Evolutionary conservation across 1,284 basidiomycete species (phyloP).

Genomic region (Fomitiporia mediterranea): DNA sequence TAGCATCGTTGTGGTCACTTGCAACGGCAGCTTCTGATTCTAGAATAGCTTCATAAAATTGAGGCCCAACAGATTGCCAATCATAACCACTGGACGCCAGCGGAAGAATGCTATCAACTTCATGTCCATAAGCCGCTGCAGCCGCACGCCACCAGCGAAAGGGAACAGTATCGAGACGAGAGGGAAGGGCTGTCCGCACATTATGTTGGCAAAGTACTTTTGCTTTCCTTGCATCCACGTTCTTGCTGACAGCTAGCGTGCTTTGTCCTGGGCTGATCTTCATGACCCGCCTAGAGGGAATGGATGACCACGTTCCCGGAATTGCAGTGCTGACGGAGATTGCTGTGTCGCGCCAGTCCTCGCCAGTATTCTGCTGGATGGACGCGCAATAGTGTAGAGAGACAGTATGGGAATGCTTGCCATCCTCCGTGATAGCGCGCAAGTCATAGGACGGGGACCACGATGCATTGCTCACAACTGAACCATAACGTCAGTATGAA

Average conservation of each 20-base stretch:
- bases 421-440: constrained; percentile 42
- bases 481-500: background rate
- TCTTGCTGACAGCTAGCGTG: too few species aligned
- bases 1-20: constrained; percentile 23
- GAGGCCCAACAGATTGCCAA: background rate
- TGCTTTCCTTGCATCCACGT: too few species aligned
- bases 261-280: constrained; percentile 19
- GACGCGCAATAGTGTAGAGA: constrained; percentile 51
- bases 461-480: constrained; percentile 45
- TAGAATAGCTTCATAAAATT: too few species aligned
- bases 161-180: too few species aligned
- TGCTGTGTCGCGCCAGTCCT: constrained; percentile 49
- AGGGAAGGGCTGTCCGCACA: too few species aligned
- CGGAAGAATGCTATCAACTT: too few species aligned
- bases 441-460: constrained; percentile 57
- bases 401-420: constrained; percentile 39
- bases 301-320: constrained; percentile 19
- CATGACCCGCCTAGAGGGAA: constrained; percentile 23
- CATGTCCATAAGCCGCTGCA: too few species aligned
- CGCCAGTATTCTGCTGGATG: constrained; percentile 51
- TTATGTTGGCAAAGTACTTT: too few species aligned
- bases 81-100: background rate
- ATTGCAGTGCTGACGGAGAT: constrained; percentile 50
- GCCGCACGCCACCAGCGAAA: too few species aligned
- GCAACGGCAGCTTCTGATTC: constrained; percentile 11